Evolutionary conservation across 768 basidiomycete species (phyloP).

Genomic region (Tricholoma saponaceum): DNA sequence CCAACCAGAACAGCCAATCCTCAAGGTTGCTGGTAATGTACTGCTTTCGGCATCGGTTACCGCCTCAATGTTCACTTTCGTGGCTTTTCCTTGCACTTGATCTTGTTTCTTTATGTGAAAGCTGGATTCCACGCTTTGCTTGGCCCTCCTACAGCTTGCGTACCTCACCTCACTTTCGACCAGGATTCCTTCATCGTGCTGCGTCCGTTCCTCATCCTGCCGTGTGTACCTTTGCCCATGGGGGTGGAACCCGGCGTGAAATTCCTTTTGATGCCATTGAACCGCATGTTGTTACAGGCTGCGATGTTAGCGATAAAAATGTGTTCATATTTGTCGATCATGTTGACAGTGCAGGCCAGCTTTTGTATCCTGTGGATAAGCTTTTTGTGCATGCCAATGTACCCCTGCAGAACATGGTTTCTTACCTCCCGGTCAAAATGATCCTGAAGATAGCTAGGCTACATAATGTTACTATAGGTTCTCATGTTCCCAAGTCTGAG

Average conservation of each 20-base stretch:
- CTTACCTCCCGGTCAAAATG: neutral
- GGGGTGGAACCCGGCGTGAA: neutral
- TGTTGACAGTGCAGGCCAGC: neutral
- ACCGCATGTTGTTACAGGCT: neutral
- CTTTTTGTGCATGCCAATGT: neutral
- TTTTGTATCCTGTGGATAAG: neutral
- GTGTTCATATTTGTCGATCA: neutral
- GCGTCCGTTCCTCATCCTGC: too few species aligned
- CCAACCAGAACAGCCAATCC: too few species aligned
- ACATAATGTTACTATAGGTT: neutral
- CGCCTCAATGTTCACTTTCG: neutral
- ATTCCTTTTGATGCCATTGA: neutral
- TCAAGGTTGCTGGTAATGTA: neutral
- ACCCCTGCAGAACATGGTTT: neutral
- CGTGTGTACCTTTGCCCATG: neutral
- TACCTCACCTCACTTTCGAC: too few species aligned
- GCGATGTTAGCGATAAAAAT: neutral
- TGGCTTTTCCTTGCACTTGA: neutral
- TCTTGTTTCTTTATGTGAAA: neutral
- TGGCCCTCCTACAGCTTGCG: too few species aligned
- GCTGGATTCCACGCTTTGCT: too few species aligned
- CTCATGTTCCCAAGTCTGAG: neutral
- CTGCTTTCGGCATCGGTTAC: neutral
- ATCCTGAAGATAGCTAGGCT: neutral
- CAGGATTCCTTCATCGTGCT: too few species aligned